Evolutionary conservation across 1,139 yeast species (phyloP).

Genomic region (Candida glucosophila): DNA sequence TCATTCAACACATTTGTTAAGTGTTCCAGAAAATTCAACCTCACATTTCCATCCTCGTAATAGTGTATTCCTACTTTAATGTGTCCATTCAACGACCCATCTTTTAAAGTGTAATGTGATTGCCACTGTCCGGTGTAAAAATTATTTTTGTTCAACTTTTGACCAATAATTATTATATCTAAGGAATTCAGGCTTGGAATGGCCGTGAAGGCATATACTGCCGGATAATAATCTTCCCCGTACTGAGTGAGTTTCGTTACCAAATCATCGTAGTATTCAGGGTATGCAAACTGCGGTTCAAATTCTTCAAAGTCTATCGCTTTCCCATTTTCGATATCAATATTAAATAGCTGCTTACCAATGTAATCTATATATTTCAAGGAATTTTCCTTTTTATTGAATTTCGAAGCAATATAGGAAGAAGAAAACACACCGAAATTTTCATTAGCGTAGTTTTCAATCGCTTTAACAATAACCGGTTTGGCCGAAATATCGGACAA

Average conservation of each 20-base stretch:
- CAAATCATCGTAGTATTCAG: slow-evolving; percentile 22
- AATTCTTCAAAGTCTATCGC: slow-evolving; percentile 46
- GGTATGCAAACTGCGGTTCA: slow-evolving; percentile 17
- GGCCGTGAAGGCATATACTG: slow-evolving; percentile 37
- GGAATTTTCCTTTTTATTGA: slow-evolving; percentile 22
- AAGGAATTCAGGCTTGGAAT: slow-evolving; percentile 26
- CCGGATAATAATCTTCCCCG: slow-evolving; percentile 45
- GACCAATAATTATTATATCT: slow-evolving; percentile 54
- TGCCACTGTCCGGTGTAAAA: slow-evolving; percentile 90
- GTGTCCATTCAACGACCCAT: slow-evolving; percentile 38
- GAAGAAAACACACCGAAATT: slow-evolving; percentile 24
- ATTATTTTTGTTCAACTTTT: slow-evolving; percentile 65
- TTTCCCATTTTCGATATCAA: slow-evolving; percentile 42
- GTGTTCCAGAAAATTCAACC: slow-evolving; percentile 52
- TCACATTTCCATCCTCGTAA: slow-evolving; percentile 92
- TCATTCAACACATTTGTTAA: slow-evolving; percentile 13
- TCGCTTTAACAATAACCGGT: slow-evolving; percentile 19
- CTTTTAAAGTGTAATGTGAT: slow-evolving; percentile 47
- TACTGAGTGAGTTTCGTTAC: slow-evolving; percentile 25
- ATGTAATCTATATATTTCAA: slow-evolving; percentile 33
- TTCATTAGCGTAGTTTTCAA: slow-evolving; percentile 21
- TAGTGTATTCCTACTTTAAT: slow-evolving; percentile 76
- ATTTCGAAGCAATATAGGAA: slow-evolving; percentile 23
- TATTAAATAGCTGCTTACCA: slow-evolving; percentile 44
- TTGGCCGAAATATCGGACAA: slow-evolving; percentile 12